Evolutionary conservation across 2,329 filamentous ascomycete species (phyloP).

Genomic region (Xylaria sp.): DNA sequence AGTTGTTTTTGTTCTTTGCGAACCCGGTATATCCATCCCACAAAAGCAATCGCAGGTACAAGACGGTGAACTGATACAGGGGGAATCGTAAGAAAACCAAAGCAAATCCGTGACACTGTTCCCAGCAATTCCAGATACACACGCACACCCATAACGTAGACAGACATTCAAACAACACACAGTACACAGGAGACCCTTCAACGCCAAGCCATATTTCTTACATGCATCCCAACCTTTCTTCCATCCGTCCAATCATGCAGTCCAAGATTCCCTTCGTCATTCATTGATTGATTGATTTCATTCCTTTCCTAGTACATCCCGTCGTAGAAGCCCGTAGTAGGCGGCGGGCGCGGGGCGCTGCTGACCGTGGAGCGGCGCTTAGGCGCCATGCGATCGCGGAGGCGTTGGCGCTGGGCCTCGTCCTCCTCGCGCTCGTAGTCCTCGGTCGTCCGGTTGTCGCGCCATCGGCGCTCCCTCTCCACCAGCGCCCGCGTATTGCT

Average conservation of each 20-base stretch:
- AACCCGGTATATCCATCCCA: background rate
- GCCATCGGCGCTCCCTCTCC: constrained; percentile 31
- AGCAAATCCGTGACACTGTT: background rate
- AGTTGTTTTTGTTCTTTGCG: background rate
- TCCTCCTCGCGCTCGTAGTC: constrained; percentile 39
- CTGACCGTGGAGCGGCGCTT: constrained; percentile 33
- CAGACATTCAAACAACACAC: no score
- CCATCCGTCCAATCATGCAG: no score
- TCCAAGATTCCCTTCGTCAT: no score
- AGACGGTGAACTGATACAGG: background rate
- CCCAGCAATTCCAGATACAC: background rate
- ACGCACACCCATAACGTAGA: no score
- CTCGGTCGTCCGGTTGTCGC: constrained; percentile 35
- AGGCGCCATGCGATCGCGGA: constrained; percentile 46
- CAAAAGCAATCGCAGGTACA: background rate
- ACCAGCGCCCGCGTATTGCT: no score
- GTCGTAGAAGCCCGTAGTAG: no score
- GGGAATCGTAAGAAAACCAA: background rate
- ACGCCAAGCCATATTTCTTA: background rate
- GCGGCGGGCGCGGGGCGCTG: background rate
- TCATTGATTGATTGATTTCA: no score
- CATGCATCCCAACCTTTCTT: background rate
- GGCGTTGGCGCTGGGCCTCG: constrained; percentile 41
- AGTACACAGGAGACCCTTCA: background rate
- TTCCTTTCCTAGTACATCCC: no score